A percentile compares a stretch with the other conserved stretches of the same genome.
These are phyloP conservation scores for Fusarium vanettenii DNA, from an alignment of 2,329 filamentous ascomycete species.

Conservation along the genomic window DNA sequence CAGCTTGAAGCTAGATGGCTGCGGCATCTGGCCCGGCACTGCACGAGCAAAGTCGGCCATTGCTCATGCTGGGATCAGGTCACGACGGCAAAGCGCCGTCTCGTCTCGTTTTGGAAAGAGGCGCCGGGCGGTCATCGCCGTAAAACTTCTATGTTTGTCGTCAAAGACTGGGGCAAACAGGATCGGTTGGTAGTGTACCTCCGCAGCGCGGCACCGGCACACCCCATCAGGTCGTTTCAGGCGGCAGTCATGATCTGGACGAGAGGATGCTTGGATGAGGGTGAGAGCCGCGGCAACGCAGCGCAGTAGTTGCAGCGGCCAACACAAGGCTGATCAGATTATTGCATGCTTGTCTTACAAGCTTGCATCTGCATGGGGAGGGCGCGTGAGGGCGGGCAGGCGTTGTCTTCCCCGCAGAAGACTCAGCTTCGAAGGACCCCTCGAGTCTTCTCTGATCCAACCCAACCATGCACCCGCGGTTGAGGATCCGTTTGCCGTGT, in stretches of 20 bases:
- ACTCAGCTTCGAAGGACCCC: not conserved
- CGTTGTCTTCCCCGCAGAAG: conserved; percentile 6
- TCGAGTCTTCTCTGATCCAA: conserved; percentile 1
- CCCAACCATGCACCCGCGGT: conserved; percentile 2
- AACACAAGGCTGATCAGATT: conserved; percentile 7
- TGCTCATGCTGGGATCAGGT: conserved; percentile 9
- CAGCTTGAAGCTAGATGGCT: not conserved
- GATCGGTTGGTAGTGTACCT: not conserved
- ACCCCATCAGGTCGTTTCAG: conserved; percentile 3
- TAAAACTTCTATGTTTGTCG: conserved; percentile 16
- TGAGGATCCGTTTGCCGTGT: not conserved
- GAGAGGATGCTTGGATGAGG: not conserved
- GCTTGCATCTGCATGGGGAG: not conserved
- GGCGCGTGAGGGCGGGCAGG: not conserved
- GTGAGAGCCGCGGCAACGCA: not conserved
- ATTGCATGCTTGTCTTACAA: conserved; percentile 3
- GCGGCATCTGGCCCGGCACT: conserved; percentile 3
- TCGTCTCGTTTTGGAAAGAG: conserved; percentile 24
- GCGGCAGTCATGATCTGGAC: conserved; percentile 5
- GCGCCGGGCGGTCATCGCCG: conserved; percentile 32
- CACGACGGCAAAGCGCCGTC: conserved; percentile 1
- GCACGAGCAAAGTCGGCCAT: not conserved
- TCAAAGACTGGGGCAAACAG: not conserved
- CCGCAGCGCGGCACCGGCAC: conserved; percentile 1
- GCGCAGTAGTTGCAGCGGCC: not conserved